Evolutionary conservation across 1,139 yeast genomes (phyloP).

Genomic region (Pichia sp.): DNA sequence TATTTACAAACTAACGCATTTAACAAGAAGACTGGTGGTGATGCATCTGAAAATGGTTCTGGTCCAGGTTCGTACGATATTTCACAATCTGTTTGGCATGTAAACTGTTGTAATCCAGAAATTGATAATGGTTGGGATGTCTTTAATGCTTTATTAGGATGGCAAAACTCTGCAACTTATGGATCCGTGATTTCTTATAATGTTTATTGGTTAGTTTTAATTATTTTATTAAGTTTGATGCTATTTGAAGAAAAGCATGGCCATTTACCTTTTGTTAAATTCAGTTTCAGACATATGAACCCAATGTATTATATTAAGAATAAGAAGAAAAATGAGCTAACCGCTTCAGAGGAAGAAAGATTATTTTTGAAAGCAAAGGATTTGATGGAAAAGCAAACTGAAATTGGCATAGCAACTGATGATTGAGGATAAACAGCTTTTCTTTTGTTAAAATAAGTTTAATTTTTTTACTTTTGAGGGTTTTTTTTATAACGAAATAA

Average conservation of each 20-base stretch:
- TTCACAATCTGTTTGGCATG: conserved; percentile 76
- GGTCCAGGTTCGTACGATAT: conserved; percentile 92
- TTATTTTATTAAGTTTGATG: conserved; percentile 51
- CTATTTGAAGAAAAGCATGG: conserved; percentile 64
- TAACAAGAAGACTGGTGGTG: conserved; percentile 69
- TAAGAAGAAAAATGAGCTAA: conserved; percentile 56
- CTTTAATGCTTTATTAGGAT: conserved; percentile 78
- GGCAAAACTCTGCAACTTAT: conserved; percentile 90
- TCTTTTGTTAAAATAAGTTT: too few relatives aligned
- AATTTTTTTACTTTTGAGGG: too few relatives aligned
- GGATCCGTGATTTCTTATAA: conserved; percentile 83
- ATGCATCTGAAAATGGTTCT: conserved; percentile 80
- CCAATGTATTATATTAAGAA: conserved; percentile 68
- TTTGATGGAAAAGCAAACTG: conserved; percentile 22
- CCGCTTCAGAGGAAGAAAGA: conserved; percentile 45
- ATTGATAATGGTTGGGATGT: conserved; percentile 89
- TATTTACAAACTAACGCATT: conserved; percentile 63
- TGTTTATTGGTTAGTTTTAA: conserved; percentile 69
- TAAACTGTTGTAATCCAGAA: conserved; percentile 90
- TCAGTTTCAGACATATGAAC: conserved; percentile 51
- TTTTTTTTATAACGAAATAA: neutral
- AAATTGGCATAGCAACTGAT: neutral
- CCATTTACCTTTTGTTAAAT: conserved; percentile 50
- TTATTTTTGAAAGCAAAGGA: conserved; percentile 43
- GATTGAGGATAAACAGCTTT: too few relatives aligned